Percentiles rank a stretch among this genome's conserved stretches.
Evolutionary conservation across 2,329 filamentous ascomycete species (phyloP).

Genomic region (Aureobasidium sp.): DNA sequence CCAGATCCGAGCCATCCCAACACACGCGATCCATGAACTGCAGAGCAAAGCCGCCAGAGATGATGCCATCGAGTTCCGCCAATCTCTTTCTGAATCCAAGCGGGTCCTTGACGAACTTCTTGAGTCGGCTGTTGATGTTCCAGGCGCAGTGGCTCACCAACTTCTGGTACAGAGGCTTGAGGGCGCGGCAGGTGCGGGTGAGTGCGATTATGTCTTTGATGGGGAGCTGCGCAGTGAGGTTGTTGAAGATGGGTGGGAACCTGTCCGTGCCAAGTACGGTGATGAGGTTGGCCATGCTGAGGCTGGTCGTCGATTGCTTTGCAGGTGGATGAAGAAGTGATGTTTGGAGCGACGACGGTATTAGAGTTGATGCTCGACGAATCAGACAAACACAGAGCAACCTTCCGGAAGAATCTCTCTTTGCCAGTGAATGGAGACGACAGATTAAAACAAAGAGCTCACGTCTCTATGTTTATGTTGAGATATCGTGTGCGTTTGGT

Average conservation of each 20-base stretch:
- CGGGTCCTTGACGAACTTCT: neutral
- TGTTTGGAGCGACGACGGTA: neutral
- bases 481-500: neutral
- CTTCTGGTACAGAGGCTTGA: neutral
- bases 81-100: neutral
- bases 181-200: neutral
- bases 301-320: neutral
- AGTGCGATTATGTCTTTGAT: neutral
- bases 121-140: neutral
- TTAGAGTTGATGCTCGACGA: neutral
- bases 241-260: neutral
- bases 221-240: neutral
- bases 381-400: too few species aligned
- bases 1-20: conserved; percentile 1
- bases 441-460: too few species aligned
- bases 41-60: conserved; percentile 9
- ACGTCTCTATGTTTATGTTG: neutral
- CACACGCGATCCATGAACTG: neutral
- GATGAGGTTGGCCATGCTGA: neutral
- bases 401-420: neutral
- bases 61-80: neutral
- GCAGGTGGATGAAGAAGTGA: neutral
- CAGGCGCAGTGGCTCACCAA: neutral
- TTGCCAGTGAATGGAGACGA: neutral
- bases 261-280: neutral